Evolutionary conservation across 257 asterid species (phyloP).

Genomic region (Catharanthus roseus): DNA sequence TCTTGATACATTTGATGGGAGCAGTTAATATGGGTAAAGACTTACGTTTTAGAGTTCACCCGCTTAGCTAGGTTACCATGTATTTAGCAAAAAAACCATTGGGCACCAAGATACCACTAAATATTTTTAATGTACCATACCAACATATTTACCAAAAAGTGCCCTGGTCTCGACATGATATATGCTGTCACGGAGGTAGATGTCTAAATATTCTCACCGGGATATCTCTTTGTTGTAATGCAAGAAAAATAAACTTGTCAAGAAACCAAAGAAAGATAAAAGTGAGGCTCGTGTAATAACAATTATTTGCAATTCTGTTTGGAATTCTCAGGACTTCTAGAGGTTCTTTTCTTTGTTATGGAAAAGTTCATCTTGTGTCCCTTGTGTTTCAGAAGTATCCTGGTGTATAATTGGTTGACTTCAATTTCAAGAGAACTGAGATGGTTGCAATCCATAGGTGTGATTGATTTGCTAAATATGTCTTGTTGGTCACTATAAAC

Average conservation of each 20-base stretch:
- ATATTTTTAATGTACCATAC: not conserved
- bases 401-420: not conserved
- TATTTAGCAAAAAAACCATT: too few relatives aligned
- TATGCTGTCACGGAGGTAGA: not conserved
- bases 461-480: not conserved
- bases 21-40: too few relatives aligned
- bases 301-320: not conserved
- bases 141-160: not conserved
- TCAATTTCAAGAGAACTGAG: not conserved
- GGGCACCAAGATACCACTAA: too few relatives aligned
- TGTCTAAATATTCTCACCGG: not conserved
- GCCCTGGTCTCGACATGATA: not conserved
- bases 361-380: not conserved
- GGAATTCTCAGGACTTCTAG: not conserved
- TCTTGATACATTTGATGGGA: too few relatives aligned
- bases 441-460: not conserved
- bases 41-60: too few relatives aligned
- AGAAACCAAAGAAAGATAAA: too few relatives aligned
- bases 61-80: too few relatives aligned
- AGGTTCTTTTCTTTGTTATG: not conserved
- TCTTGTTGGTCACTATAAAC: not conserved
- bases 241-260: too few relatives aligned
- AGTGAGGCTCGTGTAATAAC: not conserved
- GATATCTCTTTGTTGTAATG: not conserved
- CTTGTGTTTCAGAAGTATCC: not conserved